phyloP scores from a whole-genome alignment of 305 asterid species.

The Rubia occidens region DNA sequence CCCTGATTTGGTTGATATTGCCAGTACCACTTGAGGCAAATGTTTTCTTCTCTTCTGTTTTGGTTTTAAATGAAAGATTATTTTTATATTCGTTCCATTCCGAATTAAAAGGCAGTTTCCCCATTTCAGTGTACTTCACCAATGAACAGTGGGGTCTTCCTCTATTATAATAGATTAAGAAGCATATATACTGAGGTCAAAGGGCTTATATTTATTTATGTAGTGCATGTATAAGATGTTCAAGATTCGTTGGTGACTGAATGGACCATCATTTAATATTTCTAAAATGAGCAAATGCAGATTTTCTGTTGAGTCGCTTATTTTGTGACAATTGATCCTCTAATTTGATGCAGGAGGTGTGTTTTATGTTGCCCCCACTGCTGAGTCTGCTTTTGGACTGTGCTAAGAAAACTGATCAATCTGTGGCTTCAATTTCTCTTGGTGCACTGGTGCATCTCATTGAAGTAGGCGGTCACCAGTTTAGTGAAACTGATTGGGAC shows the following conservation, averaged over 20 bases:
- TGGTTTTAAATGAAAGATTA: background rate
- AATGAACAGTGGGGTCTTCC: background rate
- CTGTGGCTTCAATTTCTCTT: slow-evolving; percentile 88
- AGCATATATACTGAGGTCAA: background rate
- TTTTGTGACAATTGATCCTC: slow-evolving; percentile 13
- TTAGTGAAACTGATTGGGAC: slow-evolving; percentile 88
- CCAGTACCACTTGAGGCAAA: background rate
- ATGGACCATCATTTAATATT: background rate
- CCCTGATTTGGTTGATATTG: background rate
- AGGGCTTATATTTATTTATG: background rate
- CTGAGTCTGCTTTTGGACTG: slow-evolving; percentile 91
- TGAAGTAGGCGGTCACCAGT: slow-evolving; percentile 99
- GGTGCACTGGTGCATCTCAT: slow-evolving; percentile 96
- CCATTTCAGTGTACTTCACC: background rate
- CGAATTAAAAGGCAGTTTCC: background rate
- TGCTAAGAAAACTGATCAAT: slow-evolving; percentile 91
- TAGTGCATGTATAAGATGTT: background rate
- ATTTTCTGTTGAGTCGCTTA: background rate
- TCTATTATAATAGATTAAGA: background rate
- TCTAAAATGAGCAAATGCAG: background rate
- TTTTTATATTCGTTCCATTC: background rate
- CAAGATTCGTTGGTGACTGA: background rate
- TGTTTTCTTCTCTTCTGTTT: background rate
- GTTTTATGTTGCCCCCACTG: slow-evolving; percentile 93
- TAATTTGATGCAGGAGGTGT: slow-evolving; percentile 66